Conservation (phyloP, 1,139 yeast species). For the Blastobotrys ciferrii region DNA sequence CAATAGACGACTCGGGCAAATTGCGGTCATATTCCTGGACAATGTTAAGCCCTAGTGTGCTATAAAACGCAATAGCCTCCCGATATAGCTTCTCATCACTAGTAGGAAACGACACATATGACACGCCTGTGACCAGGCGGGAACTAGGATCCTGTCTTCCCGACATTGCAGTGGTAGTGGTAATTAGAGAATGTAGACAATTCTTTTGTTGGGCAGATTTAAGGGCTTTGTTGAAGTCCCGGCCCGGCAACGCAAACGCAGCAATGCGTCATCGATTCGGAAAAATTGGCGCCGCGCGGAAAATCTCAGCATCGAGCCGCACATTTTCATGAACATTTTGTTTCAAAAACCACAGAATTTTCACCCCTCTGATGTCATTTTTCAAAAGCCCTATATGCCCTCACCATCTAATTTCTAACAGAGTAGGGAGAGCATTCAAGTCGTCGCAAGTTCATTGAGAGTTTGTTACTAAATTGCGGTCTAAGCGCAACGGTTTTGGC, state of each 20-base stretch:
- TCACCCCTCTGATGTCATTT: too few relatives aligned
- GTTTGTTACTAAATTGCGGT: too few relatives aligned
- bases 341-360: too few relatives aligned
- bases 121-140: constrained; percentile 31
- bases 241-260: not conserved
- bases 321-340: too few relatives aligned
- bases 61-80: constrained; percentile 52
- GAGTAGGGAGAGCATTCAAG: too few relatives aligned
- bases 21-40: constrained; percentile 42
- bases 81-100: constrained; percentile 46
- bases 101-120: constrained; percentile 60
- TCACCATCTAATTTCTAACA: too few relatives aligned
- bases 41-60: constrained; percentile 55
- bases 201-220: not conserved
- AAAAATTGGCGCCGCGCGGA: not conserved
- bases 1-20: constrained; percentile 27
- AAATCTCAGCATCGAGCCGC: not conserved
- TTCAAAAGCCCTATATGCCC: too few relatives aligned
- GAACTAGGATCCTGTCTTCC: constrained; percentile 1
- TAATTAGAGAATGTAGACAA: too few relatives aligned
- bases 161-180: constrained; percentile 5
- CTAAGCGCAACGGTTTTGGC: too few relatives aligned
- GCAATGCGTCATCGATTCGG: not conserved
- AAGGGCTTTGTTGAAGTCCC: not conserved
- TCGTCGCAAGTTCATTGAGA: too few relatives aligned